Evolutionary conservation across 257 asterid genomes (phyloP).

Genomic region (Fraxinus anomala): DNA sequence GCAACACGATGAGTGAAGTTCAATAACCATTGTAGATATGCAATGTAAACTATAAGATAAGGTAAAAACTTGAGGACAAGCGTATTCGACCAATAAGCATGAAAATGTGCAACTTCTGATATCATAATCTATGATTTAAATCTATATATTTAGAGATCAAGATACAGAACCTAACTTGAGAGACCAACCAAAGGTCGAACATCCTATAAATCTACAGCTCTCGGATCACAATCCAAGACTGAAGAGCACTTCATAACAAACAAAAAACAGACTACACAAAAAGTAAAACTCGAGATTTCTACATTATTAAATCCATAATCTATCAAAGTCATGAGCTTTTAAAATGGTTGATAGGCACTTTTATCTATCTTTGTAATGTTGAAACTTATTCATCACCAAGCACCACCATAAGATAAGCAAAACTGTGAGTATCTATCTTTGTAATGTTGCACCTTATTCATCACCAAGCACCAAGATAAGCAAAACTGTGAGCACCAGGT

Average conservation of each 20-base stretch:
- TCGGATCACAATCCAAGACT: conserved; percentile 2
- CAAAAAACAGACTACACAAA: conserved; percentile 17
- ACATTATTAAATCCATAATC: not conserved
- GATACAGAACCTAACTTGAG: conserved; percentile 31
- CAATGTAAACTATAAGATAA: too few species aligned
- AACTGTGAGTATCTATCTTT: conserved; percentile 41
- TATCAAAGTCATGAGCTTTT: not conserved
- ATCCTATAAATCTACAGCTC: conserved; percentile 21
- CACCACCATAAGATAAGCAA: conserved; percentile 51
- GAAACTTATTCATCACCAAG: conserved; percentile 45
- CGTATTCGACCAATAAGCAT: not conserved
- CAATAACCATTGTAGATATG: not conserved
- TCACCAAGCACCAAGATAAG: conserved; percentile 54
- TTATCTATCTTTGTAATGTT: conserved; percentile 18
- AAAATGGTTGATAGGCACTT: too few species aligned
- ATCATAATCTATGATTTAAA: conserved; percentile 13
- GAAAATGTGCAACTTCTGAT: not conserved
- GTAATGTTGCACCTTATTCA: conserved; percentile 40
- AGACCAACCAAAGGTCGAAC: conserved; percentile 30
- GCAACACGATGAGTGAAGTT: not conserved
- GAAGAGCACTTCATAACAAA: conserved; percentile 34
- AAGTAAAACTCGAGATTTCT: not conserved
- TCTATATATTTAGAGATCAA: conserved; percentile 38
- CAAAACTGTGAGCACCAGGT: conserved; percentile 44
- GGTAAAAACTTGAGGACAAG: not conserved